Evolutionary conservation across 345 rosid species (phyloP).

Genomic region (Bruguiera parviflora): DNA sequence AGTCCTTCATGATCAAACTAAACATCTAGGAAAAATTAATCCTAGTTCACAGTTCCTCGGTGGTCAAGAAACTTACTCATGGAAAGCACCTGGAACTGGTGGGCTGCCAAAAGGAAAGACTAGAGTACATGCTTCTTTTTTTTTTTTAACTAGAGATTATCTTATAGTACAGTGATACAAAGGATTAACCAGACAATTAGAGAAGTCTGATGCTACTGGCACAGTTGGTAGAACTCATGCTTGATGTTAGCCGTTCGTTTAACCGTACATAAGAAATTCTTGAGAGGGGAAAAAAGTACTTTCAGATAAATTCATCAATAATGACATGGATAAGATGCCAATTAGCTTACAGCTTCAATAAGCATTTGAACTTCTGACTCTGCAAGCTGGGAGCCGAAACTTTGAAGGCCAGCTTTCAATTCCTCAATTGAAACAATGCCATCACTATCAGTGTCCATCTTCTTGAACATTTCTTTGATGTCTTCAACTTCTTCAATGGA

Average conservation of each 20-base stretch:
- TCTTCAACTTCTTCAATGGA: constrained; percentile 87
- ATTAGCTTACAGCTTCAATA: constrained; percentile 81
- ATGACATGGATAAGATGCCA: neutral
- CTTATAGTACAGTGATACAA: neutral
- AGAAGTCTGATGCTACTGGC: neutral
- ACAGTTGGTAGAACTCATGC: neutral
- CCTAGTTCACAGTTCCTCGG: neutral
- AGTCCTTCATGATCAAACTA: neutral
- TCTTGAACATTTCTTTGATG: constrained; percentile 89
- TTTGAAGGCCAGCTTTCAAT: constrained; percentile 80
- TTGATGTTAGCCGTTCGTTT: no score
- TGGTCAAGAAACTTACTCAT: neutral
- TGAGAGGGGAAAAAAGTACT: no score
- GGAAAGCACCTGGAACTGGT: neutral
- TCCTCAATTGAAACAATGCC: constrained; percentile 86
- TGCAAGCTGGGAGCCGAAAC: constrained; percentile 74
- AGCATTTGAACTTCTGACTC: constrained; percentile 97
- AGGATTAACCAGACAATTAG: neutral
- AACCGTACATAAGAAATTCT: no score
- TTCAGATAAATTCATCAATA: no score
- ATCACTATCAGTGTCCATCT: constrained; percentile 87
- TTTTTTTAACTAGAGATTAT: neutral
- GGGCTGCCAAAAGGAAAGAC: neutral
- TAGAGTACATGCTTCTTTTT: neutral
- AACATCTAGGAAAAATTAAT: neutral